These are phyloP conservation scores for Stemphylium vesicarium DNA, from an alignment of 2,329 filamentous ascomycete species.

Conservation along the genomic window DNA sequence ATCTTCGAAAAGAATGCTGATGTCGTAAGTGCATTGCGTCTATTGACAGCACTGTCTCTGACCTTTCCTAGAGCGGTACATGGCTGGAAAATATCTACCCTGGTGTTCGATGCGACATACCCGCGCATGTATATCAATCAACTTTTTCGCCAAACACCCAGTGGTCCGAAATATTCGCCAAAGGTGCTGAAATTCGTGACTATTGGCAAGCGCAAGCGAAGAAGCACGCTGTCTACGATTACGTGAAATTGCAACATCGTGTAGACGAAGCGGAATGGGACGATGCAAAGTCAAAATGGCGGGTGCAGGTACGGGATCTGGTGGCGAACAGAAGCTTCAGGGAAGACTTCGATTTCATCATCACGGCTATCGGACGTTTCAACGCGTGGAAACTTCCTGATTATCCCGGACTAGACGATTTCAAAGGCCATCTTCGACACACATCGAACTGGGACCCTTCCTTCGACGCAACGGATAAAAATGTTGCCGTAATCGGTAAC, in stretches of 20 bases:
- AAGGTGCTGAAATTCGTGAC: conserved; percentile 50
- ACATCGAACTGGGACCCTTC: conserved; percentile 41
- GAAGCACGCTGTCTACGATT: conserved; percentile 50
- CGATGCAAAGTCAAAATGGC: conserved; percentile 61
- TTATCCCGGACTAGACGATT: conserved; percentile 38
- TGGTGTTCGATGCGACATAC: conserved; percentile 42
- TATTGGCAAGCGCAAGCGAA: conserved; percentile 50
- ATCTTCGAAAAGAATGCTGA: conserved; percentile 58
- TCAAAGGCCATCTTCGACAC: conserved; percentile 38
- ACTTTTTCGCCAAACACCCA: conserved; percentile 54
- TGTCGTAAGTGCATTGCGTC: conserved; percentile 23
- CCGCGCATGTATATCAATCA: conserved; percentile 50
- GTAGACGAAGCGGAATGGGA: conserved; percentile 51
- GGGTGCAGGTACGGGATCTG: conserved; percentile 61
- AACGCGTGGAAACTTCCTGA: conserved; percentile 43
- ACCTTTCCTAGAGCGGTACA: conserved; percentile 31
- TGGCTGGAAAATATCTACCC: conserved; percentile 49
- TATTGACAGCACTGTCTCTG: background rate
- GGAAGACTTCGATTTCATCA: conserved; percentile 44
- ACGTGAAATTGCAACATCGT: conserved; percentile 48
- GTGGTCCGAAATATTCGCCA: conserved; percentile 52
- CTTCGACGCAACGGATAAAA: conserved; percentile 63
- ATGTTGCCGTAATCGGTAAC: conserved; percentile 68
- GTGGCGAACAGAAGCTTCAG: conserved; percentile 40
- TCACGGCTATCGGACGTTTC: conserved; percentile 44